Evolutionary conservation across 805 yeast genomes (phyloP).

Genomic region (Nakazawaea ishiwadae): DNA sequence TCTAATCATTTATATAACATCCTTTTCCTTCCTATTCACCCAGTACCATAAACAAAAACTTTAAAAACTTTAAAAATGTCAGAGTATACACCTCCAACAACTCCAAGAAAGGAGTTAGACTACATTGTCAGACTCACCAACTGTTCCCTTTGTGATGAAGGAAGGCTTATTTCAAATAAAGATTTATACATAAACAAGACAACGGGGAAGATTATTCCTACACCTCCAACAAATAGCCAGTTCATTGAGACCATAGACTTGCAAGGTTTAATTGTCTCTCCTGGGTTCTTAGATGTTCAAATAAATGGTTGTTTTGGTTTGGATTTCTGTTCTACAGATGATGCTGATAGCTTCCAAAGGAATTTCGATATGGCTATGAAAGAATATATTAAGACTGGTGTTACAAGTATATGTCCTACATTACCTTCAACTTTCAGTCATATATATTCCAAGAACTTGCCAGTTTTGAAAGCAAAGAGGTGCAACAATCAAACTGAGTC

Average conservation of each 20-base stretch:
- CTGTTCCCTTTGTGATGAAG: conserved; percentile 38
- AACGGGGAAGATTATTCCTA: conserved; percentile 35
- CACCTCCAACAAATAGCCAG: conserved; percentile 18
- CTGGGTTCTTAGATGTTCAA: conserved; percentile 55
- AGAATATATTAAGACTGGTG: conserved; percentile 45
- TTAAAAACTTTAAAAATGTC: background rate
- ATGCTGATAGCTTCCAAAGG: conserved; percentile 27
- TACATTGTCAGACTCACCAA: conserved; percentile 29
- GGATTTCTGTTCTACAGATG: conserved; percentile 39
- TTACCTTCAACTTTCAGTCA: conserved; percentile 46
- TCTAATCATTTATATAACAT: background rate
- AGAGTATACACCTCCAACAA: conserved; percentile 8
- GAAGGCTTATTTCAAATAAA: conserved; percentile 26
- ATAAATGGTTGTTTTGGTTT: conserved; percentile 55
- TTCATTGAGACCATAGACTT: conserved; percentile 33
- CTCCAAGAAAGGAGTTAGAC: conserved; percentile 10
- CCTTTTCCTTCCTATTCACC: background rate
- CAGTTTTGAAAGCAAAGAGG: conserved; percentile 33
- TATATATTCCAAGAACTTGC: conserved; percentile 44
- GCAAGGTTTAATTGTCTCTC: conserved; percentile 42
- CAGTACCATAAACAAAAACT: background rate
- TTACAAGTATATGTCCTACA: conserved; percentile 53
- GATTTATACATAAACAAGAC: conserved; percentile 40
- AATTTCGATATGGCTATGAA: conserved; percentile 41
- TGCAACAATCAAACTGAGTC: conserved; percentile 33